phyloP scores from a whole-genome alignment of 768 basidiomycete species.

The Russula olivacea region DNA sequence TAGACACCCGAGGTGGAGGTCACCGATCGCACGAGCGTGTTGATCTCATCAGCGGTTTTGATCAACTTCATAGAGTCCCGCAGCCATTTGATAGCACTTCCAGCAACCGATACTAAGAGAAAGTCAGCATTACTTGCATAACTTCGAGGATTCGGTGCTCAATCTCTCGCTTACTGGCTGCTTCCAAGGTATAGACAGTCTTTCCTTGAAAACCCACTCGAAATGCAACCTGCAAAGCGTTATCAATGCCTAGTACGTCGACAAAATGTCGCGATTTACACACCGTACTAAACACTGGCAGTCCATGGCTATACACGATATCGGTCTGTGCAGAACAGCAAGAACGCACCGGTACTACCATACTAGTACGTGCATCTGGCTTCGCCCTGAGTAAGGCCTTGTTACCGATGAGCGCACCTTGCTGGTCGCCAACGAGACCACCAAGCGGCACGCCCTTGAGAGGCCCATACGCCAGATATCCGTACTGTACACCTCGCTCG shows the following conservation, averaged over 20 bases:
- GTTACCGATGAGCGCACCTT: conserved; percentile 95
- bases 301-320: conserved; percentile 82
- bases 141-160: background rate
- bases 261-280: too few species aligned
- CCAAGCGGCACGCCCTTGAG: conserved; percentile 78
- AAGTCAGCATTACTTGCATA: background rate
- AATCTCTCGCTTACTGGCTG: conserved; percentile 59
- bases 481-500: conserved; percentile 93
- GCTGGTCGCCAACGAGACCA: conserved; percentile 96
- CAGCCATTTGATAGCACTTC: conserved; percentile 92
- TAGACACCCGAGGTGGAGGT: conserved; percentile 82
- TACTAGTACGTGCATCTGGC: conserved; percentile 99
- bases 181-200: conserved; percentile 91
- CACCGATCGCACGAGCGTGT: conserved; percentile 71
- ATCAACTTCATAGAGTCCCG: conserved; percentile 88
- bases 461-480: conserved; percentile 58
- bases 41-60: conserved; percentile 73
- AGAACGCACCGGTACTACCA: conserved; percentile 94
- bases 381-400: conserved; percentile 81
- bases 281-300: conserved; percentile 88
- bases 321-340: conserved; percentile 84
- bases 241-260: too few species aligned
- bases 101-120: conserved; percentile 75
- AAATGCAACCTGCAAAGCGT: too few species aligned
- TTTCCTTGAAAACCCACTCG: conserved; percentile 72